Base-by-base conservation (phyloP, 495 filamentous ascomycete genomes). In the Penicillium silybi region DNA sequence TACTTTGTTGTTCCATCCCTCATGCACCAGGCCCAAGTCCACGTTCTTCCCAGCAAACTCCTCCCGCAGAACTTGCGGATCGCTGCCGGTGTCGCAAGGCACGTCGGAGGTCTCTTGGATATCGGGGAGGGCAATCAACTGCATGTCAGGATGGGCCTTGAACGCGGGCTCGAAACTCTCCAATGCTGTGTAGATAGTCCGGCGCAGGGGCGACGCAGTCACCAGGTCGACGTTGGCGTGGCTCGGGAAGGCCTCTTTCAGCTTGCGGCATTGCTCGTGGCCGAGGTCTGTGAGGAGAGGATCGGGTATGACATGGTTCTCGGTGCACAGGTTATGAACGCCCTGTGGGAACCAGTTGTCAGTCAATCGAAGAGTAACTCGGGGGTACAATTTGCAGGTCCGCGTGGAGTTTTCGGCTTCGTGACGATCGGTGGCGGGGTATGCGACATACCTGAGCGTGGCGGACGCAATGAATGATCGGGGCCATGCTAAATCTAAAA, bases 171-270 rank as follows among this genome's bases (percentile, higher is more conserved):
- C 67, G 70, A 96, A 96, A 41, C 80, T 80, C 44, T 83, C 69
- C 9, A 96, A 76, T 5, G 86, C 83, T 0, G 92, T 96, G 65
- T 88, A 85, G 27, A 97, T 71, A 3, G 92, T 95, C 47, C 92
- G 85, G 19, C 85, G 85, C 42, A 96, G 77, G 1, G 92, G 92
- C 0, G 90, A 95, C 41, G 89, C 84, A 16, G 92, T 80, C 2
- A 96, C 76, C 45, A 91, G 78, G 6, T 85, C 84, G 65, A 92
- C 69, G 29, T 80, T 65, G 18, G 76, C 67, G 59, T 85, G 82
- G 63, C 73, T 58, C 10, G 88, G 87, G 68, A 96, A 95, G 22
- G 46, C 61, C 2, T 71, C 57, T 46, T 71, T 63, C 22, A 97
- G 83, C 4, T 71, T 63, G 4, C 61, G 64, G 71, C 92, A 96